A percentile compares a stretch with the other conserved stretches of the same genome.
phyloP scores from a whole-genome alignment of 805 yeast species.

The Candida ipomoeae region DNA sequence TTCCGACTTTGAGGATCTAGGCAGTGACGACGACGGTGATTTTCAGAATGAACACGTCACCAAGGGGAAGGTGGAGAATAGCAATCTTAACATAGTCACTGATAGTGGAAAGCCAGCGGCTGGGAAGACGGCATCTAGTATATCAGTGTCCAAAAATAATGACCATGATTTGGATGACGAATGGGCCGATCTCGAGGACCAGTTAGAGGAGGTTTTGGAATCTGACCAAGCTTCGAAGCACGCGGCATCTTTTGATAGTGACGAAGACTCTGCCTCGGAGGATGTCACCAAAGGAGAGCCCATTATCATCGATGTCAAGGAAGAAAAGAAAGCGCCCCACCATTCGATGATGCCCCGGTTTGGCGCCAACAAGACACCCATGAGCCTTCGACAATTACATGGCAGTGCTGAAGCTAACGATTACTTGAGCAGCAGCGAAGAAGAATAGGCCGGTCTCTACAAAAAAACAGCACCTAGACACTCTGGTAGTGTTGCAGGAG shows the following conservation, averaged over 20 bases:
- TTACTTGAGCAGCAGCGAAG: slow-evolving; percentile 32
- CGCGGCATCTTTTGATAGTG: slow-evolving; percentile 15
- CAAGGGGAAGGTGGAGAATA: background rate
- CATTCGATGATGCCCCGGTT: slow-evolving; percentile 3
- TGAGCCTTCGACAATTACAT: slow-evolving; percentile 37
- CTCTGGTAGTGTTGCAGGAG: slow-evolving; percentile 2
- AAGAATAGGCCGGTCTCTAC: slow-evolving; percentile 17
- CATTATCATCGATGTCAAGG: slow-evolving; percentile 24
- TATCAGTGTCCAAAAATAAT: background rate
- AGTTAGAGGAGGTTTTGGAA: slow-evolving; percentile 38
- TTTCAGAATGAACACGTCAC: background rate
- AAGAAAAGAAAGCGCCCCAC: slow-evolving; percentile 14
- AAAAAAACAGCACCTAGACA: background rate
- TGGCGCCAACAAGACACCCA: slow-evolving; percentile 24
- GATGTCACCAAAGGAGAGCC: slow-evolving; percentile 22
- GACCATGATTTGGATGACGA: slow-evolving; percentile 34
- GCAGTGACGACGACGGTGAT: slow-evolving; percentile 10
- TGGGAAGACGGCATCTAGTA: slow-evolving; percentile 1
- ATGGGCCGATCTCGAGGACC: slow-evolving; percentile 41
- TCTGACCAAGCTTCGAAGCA: slow-evolving; percentile 13
- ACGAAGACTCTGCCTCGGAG: slow-evolving; percentile 23
- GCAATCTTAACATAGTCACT: background rate
- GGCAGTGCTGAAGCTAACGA: slow-evolving; percentile 24
- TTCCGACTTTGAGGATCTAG: slow-evolving; percentile 37
- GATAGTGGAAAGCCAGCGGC: background rate